phyloP scores from a whole-genome alignment of 441 rosid species.

The Populus hybrid region DNA sequence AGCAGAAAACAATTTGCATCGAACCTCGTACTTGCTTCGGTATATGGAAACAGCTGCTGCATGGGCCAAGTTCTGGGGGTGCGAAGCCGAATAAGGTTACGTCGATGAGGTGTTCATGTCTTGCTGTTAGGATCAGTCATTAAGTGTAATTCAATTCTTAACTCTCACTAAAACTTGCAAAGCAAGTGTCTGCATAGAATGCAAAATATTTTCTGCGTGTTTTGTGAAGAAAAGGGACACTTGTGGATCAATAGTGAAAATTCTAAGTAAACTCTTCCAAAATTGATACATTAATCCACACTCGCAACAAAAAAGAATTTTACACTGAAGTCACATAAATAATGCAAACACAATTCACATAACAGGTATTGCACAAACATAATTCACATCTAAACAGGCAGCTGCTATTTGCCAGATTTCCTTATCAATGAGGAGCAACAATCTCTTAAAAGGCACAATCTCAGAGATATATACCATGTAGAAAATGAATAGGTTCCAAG shows the following conservation, averaged over 20 bases:
- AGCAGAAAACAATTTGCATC: background rate
- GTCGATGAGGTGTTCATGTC: slow-evolving; percentile 45
- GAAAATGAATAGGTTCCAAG: no score
- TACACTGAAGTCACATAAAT: no score
- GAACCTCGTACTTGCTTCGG: slow-evolving; percentile 71
- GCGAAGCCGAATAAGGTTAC: slow-evolving; percentile 88
- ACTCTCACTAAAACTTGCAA: slow-evolving; percentile 85
- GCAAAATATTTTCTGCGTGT: slow-evolving; percentile 68
- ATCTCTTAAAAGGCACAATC: no score
- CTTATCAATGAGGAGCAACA: no score
- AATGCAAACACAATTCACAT: no score
- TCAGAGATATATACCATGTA: no score
- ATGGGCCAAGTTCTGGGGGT: slow-evolving; percentile 85
- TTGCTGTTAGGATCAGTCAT: slow-evolving; percentile 73
- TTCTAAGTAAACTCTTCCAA: background rate
- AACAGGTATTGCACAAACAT: no score
- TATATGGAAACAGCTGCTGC: slow-evolving; percentile 74
- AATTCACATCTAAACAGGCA: no score
- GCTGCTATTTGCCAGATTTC: no score
- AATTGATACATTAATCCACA: no score
- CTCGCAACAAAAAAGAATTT: no score
- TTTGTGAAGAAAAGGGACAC: slow-evolving; percentile 13
- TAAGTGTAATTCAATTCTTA: slow-evolving; percentile 78
- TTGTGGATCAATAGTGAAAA: background rate
- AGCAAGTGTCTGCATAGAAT: slow-evolving; percentile 80